A percentile compares a stretch with the other conserved stretches of the same genome.
These are phyloP conservation scores for Penicillium sp. DNA, from an alignment of 2,329 filamentous ascomycete genomes.

Conservation along the genomic window DNA sequence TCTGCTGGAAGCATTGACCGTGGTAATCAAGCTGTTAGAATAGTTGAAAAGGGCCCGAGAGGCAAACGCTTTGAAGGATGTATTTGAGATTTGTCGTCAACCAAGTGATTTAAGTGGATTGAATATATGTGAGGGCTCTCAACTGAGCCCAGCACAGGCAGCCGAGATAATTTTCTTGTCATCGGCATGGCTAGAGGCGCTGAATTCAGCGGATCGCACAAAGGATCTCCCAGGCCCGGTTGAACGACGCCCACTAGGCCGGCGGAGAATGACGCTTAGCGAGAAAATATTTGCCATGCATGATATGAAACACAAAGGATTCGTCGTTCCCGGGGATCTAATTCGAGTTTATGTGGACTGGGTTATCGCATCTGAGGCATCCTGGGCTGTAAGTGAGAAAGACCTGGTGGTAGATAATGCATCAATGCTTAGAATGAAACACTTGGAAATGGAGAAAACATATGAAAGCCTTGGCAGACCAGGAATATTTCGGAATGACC, in stretches of 20 bases:
- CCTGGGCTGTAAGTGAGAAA: conserved; percentile 44
- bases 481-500: conserved; percentile 56
- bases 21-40: not conserved
- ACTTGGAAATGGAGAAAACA: conserved; percentile 48
- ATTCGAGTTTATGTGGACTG: conserved; percentile 54
- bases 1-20: not conserved
- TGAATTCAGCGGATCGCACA: not conserved
- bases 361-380: conserved; percentile 53
- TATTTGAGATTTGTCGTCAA: not conserved
- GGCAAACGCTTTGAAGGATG: not conserved
- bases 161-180: not conserved
- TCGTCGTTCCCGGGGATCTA: conserved; percentile 47
- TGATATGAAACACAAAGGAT: conserved; percentile 44
- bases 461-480: conserved; percentile 51
- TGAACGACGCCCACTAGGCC: conserved; percentile 4
- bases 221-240: not conserved
- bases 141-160: not conserved
- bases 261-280: conserved; percentile 50
- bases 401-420: not conserved
- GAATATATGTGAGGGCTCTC: not conserved
- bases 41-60: not conserved
- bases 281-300: conserved; percentile 57
- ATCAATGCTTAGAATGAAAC: not conserved
- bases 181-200: not conserved
- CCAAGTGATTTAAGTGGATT: not conserved